These are phyloP conservation scores for Lactuca saligna DNA, from an alignment of 129 eudicot species.

Conservation along the genomic window DNA sequence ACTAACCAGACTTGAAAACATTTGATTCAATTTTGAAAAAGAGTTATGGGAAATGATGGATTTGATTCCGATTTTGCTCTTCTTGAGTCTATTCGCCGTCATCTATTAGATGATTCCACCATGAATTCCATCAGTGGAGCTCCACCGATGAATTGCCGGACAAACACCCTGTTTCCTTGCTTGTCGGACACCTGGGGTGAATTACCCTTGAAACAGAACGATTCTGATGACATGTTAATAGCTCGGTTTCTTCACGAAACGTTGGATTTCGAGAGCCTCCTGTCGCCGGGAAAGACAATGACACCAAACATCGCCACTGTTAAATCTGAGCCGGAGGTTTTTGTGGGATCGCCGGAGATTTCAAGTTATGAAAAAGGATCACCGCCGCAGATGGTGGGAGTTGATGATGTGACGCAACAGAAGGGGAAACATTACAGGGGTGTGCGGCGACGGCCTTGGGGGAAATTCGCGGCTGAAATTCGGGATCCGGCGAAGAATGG, in stretches of 20 bases:
- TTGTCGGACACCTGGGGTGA: slow-evolving; percentile 24
- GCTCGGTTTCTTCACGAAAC: slow-evolving; percentile 22
- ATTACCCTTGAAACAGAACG: too few species aligned
- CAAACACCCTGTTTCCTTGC: slow-evolving; percentile 37
- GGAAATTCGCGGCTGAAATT: too few species aligned
- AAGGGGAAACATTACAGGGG: slow-evolving; percentile 48
- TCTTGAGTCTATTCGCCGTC: slow-evolving; percentile 39
- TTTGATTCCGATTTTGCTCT: slow-evolving; percentile 53
- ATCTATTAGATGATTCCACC: slow-evolving; percentile 20
- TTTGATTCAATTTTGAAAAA: not conserved
- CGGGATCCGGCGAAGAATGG: too few species aligned
- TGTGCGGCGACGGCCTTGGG: too few species aligned
- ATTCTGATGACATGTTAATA: too few species aligned
- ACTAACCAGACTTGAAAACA: not conserved
- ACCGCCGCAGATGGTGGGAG: slow-evolving; percentile 9
- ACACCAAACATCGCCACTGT: slow-evolving; percentile 2
- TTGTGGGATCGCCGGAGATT: not conserved
- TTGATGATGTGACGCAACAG: slow-evolving; percentile 20
- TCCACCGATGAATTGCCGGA: slow-evolving; percentile 30
- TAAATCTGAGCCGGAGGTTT: slow-evolving; percentile 44
- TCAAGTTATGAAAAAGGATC: slow-evolving; percentile 1
- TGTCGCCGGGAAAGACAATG: not conserved
- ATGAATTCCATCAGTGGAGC: slow-evolving; percentile 18
- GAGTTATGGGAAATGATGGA: slow-evolving; percentile 26
- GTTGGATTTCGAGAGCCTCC: slow-evolving; percentile 26